Conservation (phyloP, 73 alveolate genomes). For the Paramecium primaurelia region DNA sequence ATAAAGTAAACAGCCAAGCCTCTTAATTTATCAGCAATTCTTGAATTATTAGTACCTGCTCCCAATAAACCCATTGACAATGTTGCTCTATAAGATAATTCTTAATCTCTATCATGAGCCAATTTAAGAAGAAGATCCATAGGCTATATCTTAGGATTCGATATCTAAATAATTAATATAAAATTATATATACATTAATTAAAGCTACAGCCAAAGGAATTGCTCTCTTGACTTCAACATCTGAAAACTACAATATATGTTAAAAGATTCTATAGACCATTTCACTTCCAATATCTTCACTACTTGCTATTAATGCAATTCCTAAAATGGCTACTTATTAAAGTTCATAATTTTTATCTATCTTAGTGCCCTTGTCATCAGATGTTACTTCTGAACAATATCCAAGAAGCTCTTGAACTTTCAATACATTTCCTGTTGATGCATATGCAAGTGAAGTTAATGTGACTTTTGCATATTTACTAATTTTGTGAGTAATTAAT, state of each 20-base stretch:
- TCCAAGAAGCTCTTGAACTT: slow-evolving; percentile 39
- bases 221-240: slow-evolving; percentile 59
- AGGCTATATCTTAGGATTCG: slow-evolving; percentile 42
- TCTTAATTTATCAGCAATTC: slow-evolving; percentile 88
- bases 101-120: slow-evolving; percentile 51
- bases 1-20: slow-evolving; percentile 82
- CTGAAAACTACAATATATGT: slow-evolving; percentile 51
- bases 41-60: slow-evolving; percentile 93
- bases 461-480: slow-evolving; percentile 36
- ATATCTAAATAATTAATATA: slow-evolving; percentile 7
- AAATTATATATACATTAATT: not conserved
- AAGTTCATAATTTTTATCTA: slow-evolving; percentile 12
- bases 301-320: slow-evolving; percentile 50
- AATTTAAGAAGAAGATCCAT: slow-evolving; percentile 54
- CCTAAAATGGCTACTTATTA: slow-evolving; percentile 54
- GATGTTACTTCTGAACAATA: slow-evolving; percentile 41
- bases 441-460: slow-evolving; percentile 49
- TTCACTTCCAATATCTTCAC: slow-evolving; percentile 62
- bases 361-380: slow-evolving; percentile 39
- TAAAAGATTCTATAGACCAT: slow-evolving; percentile 54
- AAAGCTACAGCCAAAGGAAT: slow-evolving; percentile 60
- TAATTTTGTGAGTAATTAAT: not conserved
- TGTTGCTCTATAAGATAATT: slow-evolving; percentile 62
- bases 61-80: slow-evolving; percentile 87
- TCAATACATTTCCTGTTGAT: slow-evolving; percentile 56